Evolutionary conservation across 1,139 yeast species (phyloP).

Genomic region (Geotrichum carabidarum): DNA sequence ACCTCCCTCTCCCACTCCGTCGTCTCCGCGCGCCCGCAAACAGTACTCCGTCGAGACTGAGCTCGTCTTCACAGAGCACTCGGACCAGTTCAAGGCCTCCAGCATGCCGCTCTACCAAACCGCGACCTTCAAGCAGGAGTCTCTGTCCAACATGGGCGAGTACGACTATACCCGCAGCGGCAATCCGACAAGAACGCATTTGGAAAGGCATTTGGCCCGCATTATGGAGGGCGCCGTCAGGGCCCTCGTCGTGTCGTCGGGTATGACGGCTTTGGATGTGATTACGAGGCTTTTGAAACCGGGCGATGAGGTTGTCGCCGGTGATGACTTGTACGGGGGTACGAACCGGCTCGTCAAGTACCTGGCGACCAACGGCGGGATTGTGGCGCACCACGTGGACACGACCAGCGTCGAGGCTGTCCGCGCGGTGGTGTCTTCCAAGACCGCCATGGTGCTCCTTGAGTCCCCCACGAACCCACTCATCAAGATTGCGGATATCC

Average conservation of each 20-base stretch:
- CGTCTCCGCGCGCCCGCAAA: constrained; percentile 32
- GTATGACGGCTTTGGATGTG: constrained; percentile 90
- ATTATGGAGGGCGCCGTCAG: constrained; percentile 64
- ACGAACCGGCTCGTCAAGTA: constrained; percentile 79
- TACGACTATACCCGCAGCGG: constrained; percentile 94
- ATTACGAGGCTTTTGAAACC: constrained; percentile 66
- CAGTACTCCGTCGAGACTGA: constrained; percentile 57
- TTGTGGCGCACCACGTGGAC: constrained; percentile 71
- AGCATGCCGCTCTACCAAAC: constrained; percentile 87
- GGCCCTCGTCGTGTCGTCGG: constrained; percentile 78
- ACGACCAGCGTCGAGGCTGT: constrained; percentile 67
- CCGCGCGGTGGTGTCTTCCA: constrained; percentile 39
- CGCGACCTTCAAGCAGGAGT: constrained; percentile 84
- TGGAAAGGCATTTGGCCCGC: constrained; percentile 71
- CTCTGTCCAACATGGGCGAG: constrained; percentile 70
- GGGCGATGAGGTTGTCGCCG: constrained; percentile 84
- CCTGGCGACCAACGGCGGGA: constrained; percentile 59
- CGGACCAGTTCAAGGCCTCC: constrained; percentile 75
- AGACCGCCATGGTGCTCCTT: constrained; percentile 69
- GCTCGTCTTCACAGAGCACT: constrained; percentile 59
- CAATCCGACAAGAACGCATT: constrained; percentile 79
- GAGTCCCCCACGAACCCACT: constrained; percentile 92
- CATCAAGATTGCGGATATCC: constrained; percentile 78
- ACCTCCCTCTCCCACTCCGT: constrained; percentile 41
- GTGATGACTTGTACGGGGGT: constrained; percentile 91